Base-by-base conservation (phyloP, 768 basidiomycete genomes). In the Porphyrellus cyaneotinctus region DNA sequence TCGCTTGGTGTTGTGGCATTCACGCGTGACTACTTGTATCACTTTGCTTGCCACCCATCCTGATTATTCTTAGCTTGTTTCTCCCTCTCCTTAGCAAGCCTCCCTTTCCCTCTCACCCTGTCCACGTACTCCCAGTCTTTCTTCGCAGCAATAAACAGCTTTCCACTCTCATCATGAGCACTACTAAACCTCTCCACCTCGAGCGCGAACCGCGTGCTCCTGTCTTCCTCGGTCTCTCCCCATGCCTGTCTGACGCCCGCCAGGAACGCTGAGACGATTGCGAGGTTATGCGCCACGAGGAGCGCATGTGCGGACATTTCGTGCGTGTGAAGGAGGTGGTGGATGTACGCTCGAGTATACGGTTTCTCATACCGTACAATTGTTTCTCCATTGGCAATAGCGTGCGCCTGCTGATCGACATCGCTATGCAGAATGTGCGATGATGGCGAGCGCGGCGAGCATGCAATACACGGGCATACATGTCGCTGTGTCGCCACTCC, bases 241-340 rank as follows among this genome's bases (percentile, higher is more conserved):
- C 76, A 63, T 13, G 72, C 54, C 0, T 51, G 37, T 45, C 91
- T 77, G 2, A 93, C 71, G 0, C 79, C 80, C 0, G 69, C 70
- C 41, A 92, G 81, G 64, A 94, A 89, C 1, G 70, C 64, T 36
- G 84, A 79, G 24, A 91, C 70, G 1, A 92, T 78, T 1, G 78
- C 65, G 26, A 91, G 73, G 58, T 94, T 95, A 67, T 95, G 92
- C 70, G 83, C 75, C 12, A 75, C 77, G 17, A 94, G 78, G 22
- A 93, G 67, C 5, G 88, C 64, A 58, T 94, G 89, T 1, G 89
- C 85, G 0, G 85, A 82, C 91, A 95, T 93, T 67, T 95, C 92
- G 67, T 94, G 92, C 7, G 91, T 91, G 47, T 87, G 84, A 32
- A 93, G 72, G 14, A 95, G 79, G 60, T 95, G 91, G 64, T 95